These are phyloP conservation scores for Kodamaea suecica DNA, from an alignment of 1,139 yeast species.

Conservation along the genomic window DNA sequence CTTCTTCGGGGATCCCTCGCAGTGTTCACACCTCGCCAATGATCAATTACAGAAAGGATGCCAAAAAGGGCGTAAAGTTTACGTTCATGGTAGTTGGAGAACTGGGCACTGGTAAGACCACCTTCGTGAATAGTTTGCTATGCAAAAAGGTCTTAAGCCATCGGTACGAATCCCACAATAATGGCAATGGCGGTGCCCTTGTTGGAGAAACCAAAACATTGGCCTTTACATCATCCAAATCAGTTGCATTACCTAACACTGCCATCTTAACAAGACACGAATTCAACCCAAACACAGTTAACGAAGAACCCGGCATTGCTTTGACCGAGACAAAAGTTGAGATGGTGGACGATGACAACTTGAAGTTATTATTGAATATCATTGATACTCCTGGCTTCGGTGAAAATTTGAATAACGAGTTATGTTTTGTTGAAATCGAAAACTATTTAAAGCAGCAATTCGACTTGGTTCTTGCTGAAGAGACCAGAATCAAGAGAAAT, in stretches of 20 bases:
- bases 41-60: conserved; percentile 62
- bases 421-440: conserved; percentile 65
- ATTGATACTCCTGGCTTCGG: conserved; percentile 83
- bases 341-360: conserved; percentile 72
- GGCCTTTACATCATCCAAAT: conserved; percentile 47
- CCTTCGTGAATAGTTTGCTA: conserved; percentile 48
- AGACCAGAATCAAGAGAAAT: conserved; percentile 84
- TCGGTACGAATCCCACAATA: conserved; percentile 38
- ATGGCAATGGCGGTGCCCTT: conserved; percentile 16
- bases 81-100: conserved; percentile 30
- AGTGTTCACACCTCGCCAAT: conserved; percentile 41
- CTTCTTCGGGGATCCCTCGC: conserved; percentile 27
- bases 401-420: conserved; percentile 61
- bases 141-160: conserved; percentile 61
- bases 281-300: conserved; percentile 42
- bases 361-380: conserved; percentile 57
- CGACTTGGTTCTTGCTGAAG: conserved; percentile 89
- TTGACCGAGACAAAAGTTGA: conserved; percentile 70
- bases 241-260: conserved; percentile 48
- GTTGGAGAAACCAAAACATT: conserved; percentile 46
- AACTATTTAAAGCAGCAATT: conserved; percentile 82
- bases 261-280: conserved; percentile 41
- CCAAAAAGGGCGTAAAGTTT: conserved; percentile 81
- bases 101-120: conserved; percentile 29
- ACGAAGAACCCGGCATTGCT: conserved; percentile 59